Conservation (phyloP, 164 flowering plant species). For the Magnolia changhungtana region DNA sequence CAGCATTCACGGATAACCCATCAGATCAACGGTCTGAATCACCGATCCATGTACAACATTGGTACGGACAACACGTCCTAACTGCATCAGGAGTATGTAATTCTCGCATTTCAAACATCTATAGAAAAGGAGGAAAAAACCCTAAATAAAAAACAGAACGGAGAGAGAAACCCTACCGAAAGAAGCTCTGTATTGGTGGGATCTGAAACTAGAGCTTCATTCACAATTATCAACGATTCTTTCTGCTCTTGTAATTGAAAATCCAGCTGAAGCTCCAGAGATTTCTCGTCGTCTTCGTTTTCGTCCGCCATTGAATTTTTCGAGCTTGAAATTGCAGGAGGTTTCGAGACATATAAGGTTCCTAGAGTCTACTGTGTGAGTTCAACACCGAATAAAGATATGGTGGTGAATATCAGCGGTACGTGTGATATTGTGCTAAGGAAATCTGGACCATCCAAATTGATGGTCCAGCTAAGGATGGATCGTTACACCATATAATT, state of each 20-base stretch:
- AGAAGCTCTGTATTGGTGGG: slow-evolving; percentile 76
- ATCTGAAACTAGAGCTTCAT: slow-evolving; percentile 67
- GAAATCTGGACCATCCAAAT: too few relatives aligned
- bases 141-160: slow-evolving; percentile 1
- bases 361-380: too few relatives aligned
- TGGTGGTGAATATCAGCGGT: too few relatives aligned
- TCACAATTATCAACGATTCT: slow-evolving; percentile 54
- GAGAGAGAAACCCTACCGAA: slow-evolving; percentile 28
- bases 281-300: slow-evolving; percentile 44
- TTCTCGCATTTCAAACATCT: too few relatives aligned
- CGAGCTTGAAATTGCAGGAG: too few relatives aligned
- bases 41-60: neutral
- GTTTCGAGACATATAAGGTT: too few relatives aligned
- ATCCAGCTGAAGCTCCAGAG: slow-evolving; percentile 69
- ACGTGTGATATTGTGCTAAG: too few relatives aligned
- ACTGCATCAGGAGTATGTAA: too few relatives aligned
- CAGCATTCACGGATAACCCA: neutral
- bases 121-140: neutral
- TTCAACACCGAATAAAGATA: too few relatives aligned
- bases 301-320: slow-evolving; percentile 45
- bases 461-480: too few relatives aligned
- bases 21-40: neutral
- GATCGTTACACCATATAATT: too few relatives aligned
- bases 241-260: slow-evolving; percentile 73
- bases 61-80: too few relatives aligned